A percentile compares a stretch with the other conserved stretches of the same genome.
phyloP scores from a whole-genome alignment of 2,329 filamentous ascomycete genomes.

The Metarhizium rileyi region DNA sequence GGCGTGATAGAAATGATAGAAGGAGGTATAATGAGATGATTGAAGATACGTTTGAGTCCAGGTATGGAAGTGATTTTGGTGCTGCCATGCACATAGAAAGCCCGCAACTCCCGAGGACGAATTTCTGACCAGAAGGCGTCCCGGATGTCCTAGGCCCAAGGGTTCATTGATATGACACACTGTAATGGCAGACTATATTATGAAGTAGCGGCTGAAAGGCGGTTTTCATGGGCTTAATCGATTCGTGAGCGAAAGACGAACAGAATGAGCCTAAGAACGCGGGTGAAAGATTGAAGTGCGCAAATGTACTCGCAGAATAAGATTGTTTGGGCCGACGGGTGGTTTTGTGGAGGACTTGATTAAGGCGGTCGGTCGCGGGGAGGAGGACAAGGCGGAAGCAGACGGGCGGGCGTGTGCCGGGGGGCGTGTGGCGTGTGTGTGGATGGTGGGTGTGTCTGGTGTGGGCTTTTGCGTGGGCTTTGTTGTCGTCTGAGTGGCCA shows the following conservation, averaged over 20 bases:
- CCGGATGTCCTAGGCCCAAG: not conserved
- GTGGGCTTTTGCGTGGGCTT: not conserved
- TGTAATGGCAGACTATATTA: not conserved
- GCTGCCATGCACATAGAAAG: not conserved
- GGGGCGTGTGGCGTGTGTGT: slow-evolving; percentile 1
- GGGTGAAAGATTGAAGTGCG: slow-evolving; percentile 21
- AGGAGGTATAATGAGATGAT: no score
- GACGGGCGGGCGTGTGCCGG: slow-evolving; percentile 6
- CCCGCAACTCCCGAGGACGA: not conserved
- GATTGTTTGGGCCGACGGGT: slow-evolving; percentile 4
- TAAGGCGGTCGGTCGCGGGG: not conserved
- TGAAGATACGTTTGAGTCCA: no score
- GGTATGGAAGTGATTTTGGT: not conserved
- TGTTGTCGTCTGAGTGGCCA: slow-evolving; percentile 1
- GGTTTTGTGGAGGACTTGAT: slow-evolving; percentile 8
- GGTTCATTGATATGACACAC: not conserved
- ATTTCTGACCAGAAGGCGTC: not conserved
- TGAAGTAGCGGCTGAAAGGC: not conserved
- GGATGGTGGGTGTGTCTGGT: not conserved
- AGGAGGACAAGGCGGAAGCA: slow-evolving; percentile 7
- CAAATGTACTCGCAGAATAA: not conserved
- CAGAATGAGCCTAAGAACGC: slow-evolving; percentile 58
- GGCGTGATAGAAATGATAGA: no score
- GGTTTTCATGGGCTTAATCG: slow-evolving; percentile 10
- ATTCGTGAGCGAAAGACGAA: slow-evolving; percentile 35